Conservation (phyloP, 345 rosid genomes). For the Brassica juncea region DNA sequence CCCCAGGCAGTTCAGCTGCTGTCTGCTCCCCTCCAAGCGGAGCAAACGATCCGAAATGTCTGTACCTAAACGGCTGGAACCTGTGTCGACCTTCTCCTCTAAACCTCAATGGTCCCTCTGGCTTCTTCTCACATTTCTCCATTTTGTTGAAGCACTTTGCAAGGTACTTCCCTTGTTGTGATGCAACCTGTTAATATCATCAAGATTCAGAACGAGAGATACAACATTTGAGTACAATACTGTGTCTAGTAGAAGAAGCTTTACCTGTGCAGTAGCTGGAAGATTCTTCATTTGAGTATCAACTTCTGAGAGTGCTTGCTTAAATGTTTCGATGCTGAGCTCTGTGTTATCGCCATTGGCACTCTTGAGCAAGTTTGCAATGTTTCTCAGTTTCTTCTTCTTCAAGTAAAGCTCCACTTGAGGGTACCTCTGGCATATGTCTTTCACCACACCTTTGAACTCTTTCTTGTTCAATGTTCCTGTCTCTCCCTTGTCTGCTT, state of each 20-base stretch:
- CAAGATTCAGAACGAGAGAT: neutral
- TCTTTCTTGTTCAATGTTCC: constrained; percentile 53
- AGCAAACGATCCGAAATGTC: constrained; percentile 78
- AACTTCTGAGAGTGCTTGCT: constrained; percentile 61
- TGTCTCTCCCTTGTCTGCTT: constrained; percentile 59
- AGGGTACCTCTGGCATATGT: constrained; percentile 79
- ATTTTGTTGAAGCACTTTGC: constrained; percentile 73
- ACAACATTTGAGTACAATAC: neutral
- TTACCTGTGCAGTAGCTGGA: constrained; percentile 86
- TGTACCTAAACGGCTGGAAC: constrained; percentile 83
- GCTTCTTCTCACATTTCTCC: constrained; percentile 62
- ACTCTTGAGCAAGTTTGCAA: constrained; percentile 49
- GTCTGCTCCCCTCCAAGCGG: constrained; percentile 86
- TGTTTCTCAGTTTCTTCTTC: constrained; percentile 52
- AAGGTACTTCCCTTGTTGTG: constrained; percentile 80
- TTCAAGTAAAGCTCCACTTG: constrained; percentile 71
- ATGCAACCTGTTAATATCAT: constrained; percentile 35
- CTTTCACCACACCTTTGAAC: constrained; percentile 57
- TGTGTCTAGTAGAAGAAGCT: neutral
- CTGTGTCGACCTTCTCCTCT: constrained; percentile 69
- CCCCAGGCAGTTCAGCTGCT: constrained; percentile 83
- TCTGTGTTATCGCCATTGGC: constrained; percentile 45
- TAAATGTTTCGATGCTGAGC: constrained; percentile 58
- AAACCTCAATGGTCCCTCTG: constrained; percentile 82
- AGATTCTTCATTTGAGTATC: constrained; percentile 81